Base-by-base conservation (phyloP, 768 basidiomycete species). In the Erythrobasidium yunnanense region DNA sequence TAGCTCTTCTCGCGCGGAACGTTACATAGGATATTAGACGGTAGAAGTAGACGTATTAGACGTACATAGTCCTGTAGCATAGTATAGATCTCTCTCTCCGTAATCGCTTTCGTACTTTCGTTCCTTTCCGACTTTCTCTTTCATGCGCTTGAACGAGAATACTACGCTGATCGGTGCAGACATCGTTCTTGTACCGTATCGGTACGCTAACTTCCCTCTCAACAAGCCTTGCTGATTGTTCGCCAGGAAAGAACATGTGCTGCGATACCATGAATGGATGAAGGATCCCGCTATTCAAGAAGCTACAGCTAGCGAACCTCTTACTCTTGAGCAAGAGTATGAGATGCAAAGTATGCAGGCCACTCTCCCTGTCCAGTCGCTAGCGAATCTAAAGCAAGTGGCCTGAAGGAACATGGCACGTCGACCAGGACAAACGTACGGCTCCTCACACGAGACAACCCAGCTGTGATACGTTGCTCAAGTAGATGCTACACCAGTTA, bases 251-350 rank as follows among this genome's bases (percentile, higher is more conserved):
- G 80, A 81, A 70, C 82, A 83, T 73, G 82, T 81, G 20, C 67
- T 90, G 87, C 86, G 77, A 72, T 96, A 95, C 73, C 83, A 92
- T 73, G 79, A 80, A 68, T 96, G 91, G 91, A 93, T 96, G 91
- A 78, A 81, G 29, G 81, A 82, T 73, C 81, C 83, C 33, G 83
- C 83, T 68, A 78, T 96, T 58, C 81, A 84, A 45, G 80, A 83
- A 53, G 78, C 86, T 18, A 95, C 90, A 0, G 90, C 90, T 3
- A 90, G 87, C 66, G 90, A 93, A 70, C 85, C 86, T 2, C 79
- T 95, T 45, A 82, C 81, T 6, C 77, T 90, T 5, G 84, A 86
- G 67, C 83, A 92, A 72, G 91, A 92, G 72, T 84, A 85, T 67
- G 84, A 85, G 23, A 93, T 93, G 90, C 90, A 93, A 75, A 79